Evolutionary conservation across 1,284 basidiomycete genomes (phyloP).

Genomic region (Puccinia novopanici): DNA sequence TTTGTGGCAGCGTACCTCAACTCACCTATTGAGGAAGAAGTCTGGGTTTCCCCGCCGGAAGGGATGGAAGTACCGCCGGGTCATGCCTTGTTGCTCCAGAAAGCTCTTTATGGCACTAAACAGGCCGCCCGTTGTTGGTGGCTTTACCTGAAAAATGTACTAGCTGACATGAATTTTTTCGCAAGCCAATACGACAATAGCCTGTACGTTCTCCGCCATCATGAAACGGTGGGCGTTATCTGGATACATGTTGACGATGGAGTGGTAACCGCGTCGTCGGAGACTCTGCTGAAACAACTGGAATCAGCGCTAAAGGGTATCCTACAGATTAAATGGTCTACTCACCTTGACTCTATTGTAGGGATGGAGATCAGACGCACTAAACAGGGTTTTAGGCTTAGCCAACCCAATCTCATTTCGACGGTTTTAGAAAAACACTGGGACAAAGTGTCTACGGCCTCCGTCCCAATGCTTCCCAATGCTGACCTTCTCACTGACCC

Average conservation of each 20-base stretch:
- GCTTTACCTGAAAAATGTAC: background rate
- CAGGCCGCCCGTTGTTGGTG: conserved; percentile 29
- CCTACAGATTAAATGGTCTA: background rate
- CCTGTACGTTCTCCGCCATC: background rate
- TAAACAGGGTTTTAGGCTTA: background rate
- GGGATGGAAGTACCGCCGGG: background rate
- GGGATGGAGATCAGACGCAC: background rate
- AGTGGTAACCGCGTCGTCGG: background rate
- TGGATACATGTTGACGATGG: conserved; percentile 37
- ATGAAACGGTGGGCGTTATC: background rate
- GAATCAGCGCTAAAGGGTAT: background rate
- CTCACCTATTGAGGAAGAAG: conserved; percentile 7
- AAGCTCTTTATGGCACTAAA: conserved; percentile 24
- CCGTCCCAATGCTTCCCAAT: background rate
- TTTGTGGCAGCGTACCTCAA: conserved; percentile 34
- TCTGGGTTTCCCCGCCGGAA: background rate
- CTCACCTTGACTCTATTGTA: background rate
- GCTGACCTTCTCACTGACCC: background rate
- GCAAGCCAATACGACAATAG: background rate
- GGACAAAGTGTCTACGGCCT: background rate
- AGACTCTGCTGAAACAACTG: background rate
- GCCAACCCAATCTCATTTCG: background rate
- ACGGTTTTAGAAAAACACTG: background rate
- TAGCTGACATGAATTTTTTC: background rate
- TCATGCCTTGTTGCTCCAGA: background rate